Percentiles rank a stretch among this genome's conserved stretches.
These are phyloP conservation scores for Tylopilus felleus DNA, from an alignment of 768 basidiomycete species.

Conservation along the genomic window DNA sequence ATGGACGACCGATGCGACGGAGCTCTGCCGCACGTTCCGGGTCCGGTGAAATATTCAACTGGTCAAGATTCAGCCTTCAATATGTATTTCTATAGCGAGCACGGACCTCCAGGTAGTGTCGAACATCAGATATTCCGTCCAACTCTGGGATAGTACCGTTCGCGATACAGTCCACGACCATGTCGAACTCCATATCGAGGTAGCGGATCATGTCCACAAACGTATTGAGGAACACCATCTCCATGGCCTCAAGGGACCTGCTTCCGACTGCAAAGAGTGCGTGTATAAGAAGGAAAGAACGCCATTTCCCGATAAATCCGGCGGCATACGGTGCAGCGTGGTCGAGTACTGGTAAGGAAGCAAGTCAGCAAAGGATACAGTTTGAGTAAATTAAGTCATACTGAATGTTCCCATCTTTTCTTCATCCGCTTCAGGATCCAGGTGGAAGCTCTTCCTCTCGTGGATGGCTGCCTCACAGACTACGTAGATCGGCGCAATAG, in stretches of 20 bases:
- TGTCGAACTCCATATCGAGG: constrained; percentile 9
- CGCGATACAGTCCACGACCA: constrained; percentile 12
- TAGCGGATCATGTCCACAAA: constrained; percentile 12
- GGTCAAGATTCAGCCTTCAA: not conserved
- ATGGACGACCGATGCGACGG: no score
- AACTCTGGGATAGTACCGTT: constrained; percentile 8
- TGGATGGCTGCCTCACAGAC: no score
- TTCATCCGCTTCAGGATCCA: no score
- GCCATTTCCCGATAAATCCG: constrained; percentile 7
- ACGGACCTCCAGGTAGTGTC: constrained; percentile 1
- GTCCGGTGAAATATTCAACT: not conserved
- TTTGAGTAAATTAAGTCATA: no score
- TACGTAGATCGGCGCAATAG: no score
- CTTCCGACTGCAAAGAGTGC: constrained; percentile 2
- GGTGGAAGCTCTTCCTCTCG: no score
- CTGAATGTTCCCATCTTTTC: no score
- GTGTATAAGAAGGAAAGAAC: constrained; percentile 10
- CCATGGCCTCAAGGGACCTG: not conserved
- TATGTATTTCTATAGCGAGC: not conserved
- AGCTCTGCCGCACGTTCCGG: no score
- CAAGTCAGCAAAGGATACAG: no score
- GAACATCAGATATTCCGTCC: not conserved
- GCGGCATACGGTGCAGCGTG: constrained; percentile 2
- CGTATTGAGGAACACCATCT: constrained; percentile 5
- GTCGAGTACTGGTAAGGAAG: not conserved